Base-by-base conservation (phyloP, 2,329 filamentous ascomycete genomes). In the Rhinocladiella similis region DNA sequence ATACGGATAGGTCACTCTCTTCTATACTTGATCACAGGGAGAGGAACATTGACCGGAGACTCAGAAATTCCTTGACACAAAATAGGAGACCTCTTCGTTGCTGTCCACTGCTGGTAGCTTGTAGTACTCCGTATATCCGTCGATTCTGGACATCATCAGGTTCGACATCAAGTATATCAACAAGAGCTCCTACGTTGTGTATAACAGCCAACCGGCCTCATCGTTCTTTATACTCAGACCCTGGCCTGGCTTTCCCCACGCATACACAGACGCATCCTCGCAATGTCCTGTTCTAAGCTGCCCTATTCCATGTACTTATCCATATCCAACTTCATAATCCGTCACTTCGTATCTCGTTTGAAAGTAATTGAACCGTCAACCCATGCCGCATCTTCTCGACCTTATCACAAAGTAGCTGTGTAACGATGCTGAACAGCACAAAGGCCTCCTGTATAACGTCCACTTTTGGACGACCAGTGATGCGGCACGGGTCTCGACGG, bases 311-410 rank as follows among this genome's bases (percentile, higher is more conserved):
- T 56, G 22, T 50, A 46, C 35, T 41, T 51, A 42, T 22, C 50
- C 47, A 16, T 60, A 57, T 57, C 57, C 57, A 60, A 60, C 48
- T 38, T 60, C 57, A 45, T 60, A 56, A 56, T 29, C 53, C 57
- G 39, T 60, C 57, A 60, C 50, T 54, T 60, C 57, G 50, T 60
- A 60, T 41, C 53, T 60, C 57, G 45, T 60, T 46, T 56, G 50
- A 53, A 45, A 33, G 48, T 59, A 46, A n/a, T 46, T 22, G 7
- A 4, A 3, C 19, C 7, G 20, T 13, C 14, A 20, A n/a, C 2
- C 25, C 19, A n/a, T 14, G 16, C 14, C 7, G 13, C 25, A 25
- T 27, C n/a, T 27, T 25, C 5, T 20, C 42, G 20, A n/a, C 25
- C 6, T 16, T 46, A 2, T 46, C 22, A 16, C 9, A 12, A 16